Evolutionary conservation across 2,329 filamentous ascomycete species (phyloP).

Genomic region (Elsinoe necatrix): DNA sequence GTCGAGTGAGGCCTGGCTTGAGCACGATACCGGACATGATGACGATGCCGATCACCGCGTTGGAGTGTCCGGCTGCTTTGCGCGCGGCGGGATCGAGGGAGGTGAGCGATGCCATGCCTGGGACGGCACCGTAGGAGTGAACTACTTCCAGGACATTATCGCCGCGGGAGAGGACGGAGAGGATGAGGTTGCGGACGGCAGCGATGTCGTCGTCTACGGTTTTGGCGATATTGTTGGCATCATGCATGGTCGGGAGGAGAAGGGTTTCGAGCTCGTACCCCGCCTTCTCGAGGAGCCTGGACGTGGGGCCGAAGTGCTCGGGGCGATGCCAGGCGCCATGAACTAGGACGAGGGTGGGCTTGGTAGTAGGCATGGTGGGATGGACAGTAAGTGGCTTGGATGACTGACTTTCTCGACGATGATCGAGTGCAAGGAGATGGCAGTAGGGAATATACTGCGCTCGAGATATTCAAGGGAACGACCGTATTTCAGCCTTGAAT

Average conservation of each 20-base stretch:
- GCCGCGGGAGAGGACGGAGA: conserved; percentile 20
- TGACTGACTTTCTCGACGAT: neutral
- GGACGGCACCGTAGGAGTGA: conserved; percentile 25
- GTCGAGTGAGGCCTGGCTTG: neutral
- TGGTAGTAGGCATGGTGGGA: conserved; percentile 12
- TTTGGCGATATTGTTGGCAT: conserved; percentile 9
- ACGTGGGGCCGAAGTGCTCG: conserved; percentile 18
- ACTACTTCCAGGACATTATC: conserved; percentile 24
- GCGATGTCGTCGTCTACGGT: conserved; percentile 19
- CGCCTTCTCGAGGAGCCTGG: conserved; percentile 16
- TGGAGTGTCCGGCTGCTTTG: conserved; percentile 10
- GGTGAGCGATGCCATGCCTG: conserved; percentile 22
- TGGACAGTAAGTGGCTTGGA: neutral
- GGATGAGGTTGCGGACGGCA: conserved; percentile 18
- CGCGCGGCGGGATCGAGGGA: conserved; percentile 16
- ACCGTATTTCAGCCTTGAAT: neutral
- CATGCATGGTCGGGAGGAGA: conserved; percentile 20
- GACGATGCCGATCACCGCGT: conserved; percentile 18
- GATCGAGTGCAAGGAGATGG: neutral
- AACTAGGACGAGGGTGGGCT: conserved; percentile 23
- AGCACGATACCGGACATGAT: conserved; percentile 17
- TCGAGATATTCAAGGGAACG: neutral
- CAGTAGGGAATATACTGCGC: neutral
- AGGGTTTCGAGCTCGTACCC: conserved; percentile 20
- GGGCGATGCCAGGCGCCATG: conserved; percentile 24